Base-by-base conservation (phyloP, 1,284 basidiomycete genomes). In the Amylostereum areolatum region DNA sequence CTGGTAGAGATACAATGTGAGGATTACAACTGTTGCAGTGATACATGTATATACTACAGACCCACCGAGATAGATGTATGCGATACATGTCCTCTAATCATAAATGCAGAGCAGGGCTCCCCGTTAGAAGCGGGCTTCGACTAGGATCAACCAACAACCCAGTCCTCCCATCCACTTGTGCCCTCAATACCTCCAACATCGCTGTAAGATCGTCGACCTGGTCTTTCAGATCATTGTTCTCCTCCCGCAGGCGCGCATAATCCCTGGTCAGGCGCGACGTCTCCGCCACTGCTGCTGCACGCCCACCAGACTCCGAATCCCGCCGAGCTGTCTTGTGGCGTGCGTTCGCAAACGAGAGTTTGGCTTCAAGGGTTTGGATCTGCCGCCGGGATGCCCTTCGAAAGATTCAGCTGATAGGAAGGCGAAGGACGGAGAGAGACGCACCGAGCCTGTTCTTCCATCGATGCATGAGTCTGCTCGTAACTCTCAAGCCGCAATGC, bases 161-260 rank as follows among this genome's bases (percentile, higher is more conserved):
- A 36, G 64, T 69, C 48, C 66, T 69, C 24, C 78, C 74, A 46
- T 68, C 72, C 45, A 74, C 62, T 57, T 80, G 76, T 45, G 68
- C 75, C 57, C 75, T 83, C 57, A 88, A 60, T 28, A 80, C 59
- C 58, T 87, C 84, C n/a, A 87, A 67, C 73, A 83, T 85, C 28
- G 77, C 82, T 48, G 74, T 76, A 66, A 88, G 64, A 59, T 91
- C 87, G 54, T 89, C 83, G 41, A 85, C 64, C 57, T 85, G 79
- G 28, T 84, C 81, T 48, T 73, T 73, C 52, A 85, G 58, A 18
- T 78, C 72, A 5, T 64, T 65, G 50, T 86, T 86, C 55, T 85
- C 76, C 28, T 78, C 76, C 30, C 70, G 68, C 45, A 89, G 59
- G 49, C 67, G 71, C 36, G 67, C 64, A 53, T 83, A 83, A 11